Evolutionary conservation across 352 stramenopile genomes (phyloP), one percentile per base, ranked within the genome.

Genomic region (Globisporangium iwayamae): DNA sequence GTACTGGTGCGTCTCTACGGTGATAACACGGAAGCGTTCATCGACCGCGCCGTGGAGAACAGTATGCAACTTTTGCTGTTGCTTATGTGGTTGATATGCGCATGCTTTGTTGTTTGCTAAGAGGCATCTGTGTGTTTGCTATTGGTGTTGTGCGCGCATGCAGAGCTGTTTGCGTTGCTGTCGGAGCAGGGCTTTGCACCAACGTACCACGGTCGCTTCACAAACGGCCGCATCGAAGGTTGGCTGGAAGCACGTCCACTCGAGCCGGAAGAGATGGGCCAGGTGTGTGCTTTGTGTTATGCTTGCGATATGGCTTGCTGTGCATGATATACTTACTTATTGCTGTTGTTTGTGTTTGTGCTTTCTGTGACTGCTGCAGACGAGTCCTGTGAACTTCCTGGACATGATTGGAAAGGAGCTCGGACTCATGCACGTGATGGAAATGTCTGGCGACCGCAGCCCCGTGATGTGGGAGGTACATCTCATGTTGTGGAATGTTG

Each of bases 21-120:
- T 22, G 76, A 93, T 63, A 94, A 98, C 77, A 98, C 93, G 39
- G 93, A 98, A 61, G 81, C 92, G 28, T 91, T 98, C 43, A 98
- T 98, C 60, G 90, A 98, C 75, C 78, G 93, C 66, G 73, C 76
- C n/a, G 75, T 92, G 48, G 93, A 98, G 63, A 98, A 96, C 75
- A 89, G 87, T 95, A 76, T 67, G 81, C 30, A 2, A 14, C 0
- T 20, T 16, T 18, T 10, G 25, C 14, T 51, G 4, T 13, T 3
- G 3, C 6, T 2, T 50, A 18, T 51, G 8, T 28, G 4, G 32
- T 36, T 36, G 32, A 8, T 8, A 10, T 32, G 20, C 36, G 18
- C 20, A 30, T 41, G 18, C 32, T 16, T 71, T 56, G 18, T 22
- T 38, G 20, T 62, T 28, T 68, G 48, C 38, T 62, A 30, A 68